Base-by-base conservation (phyloP, 805 yeast genomes). In the Saturnispora halmiae region DNA sequence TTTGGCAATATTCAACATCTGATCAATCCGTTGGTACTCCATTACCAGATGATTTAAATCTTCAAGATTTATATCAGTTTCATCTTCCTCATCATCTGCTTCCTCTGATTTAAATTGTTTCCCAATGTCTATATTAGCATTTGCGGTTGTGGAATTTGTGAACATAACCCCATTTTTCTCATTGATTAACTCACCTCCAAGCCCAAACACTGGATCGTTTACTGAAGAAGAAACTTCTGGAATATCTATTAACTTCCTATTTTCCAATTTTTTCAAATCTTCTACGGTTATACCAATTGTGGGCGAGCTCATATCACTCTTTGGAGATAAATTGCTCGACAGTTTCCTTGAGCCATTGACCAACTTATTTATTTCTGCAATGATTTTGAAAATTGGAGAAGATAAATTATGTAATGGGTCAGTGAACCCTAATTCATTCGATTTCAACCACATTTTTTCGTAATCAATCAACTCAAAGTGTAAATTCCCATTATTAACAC, bases 331-430 rank as follows among this genome's bases (percentile, higher is more conserved):
- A 29, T 42, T 22, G 10, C 30, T 19, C 38, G 44, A 24, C 45
- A 40, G 20, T 51, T 31, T 10, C 19, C 11, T 43, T 42, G 51
- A 53, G 35, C 43, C 32, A 46, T 70, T 70, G 6, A 79, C 75
- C 44, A 83, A 59, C 22, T 72, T 70, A 30, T 77, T 75, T 30
- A 83, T 78, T 46, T 79, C 81, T 6, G 87, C 90, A 44, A 83
- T 67, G 14, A 77, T 59, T 34, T 72, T 67, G 55, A 75, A 79
- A n/a, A 84, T 58, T 2, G 79, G 78, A 46, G 82, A 77, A 19
- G 82, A 79, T 11, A 82, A 70, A 4, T 92, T 92, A 42, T 79
- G 73, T 36, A 83, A 63, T 1, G 94, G 83, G 58, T 81, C 84
- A 35, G 81, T 62, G 33, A 55, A 58, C 7, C 77, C 72, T 42